Evolutionary conservation across 345 rosid species (phyloP), one percentile per base, ranked within the genome.

Genomic region (Syzygium aromaticum): DNA sequence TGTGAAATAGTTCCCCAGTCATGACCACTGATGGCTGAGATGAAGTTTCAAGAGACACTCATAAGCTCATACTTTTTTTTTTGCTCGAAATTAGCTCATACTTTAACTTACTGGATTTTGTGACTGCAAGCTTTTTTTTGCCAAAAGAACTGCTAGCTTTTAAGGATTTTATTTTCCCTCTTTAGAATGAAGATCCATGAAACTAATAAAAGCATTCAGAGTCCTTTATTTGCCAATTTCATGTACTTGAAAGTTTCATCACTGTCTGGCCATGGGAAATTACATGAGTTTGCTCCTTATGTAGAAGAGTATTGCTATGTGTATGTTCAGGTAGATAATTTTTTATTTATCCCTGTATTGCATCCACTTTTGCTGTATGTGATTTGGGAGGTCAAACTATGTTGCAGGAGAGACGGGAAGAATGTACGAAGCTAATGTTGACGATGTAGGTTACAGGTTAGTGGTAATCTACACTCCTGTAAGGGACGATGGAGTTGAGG

Each of bases 381-480:
- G 87, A 49, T 87, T 87, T 52, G 56, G 43, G 84, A 89, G 57
- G 49, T 87, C 87, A 49, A 54, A 84, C 87, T 88, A 88, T 87
- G 57, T 89, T 91, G 91, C 93, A 96, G 99, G 99, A 87, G 99
- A 97, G 92, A 95, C 93, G 2, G 99, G 96, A 88, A 94, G 94
- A 92, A 95, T 93, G 97, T 97, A 97, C 61, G 98, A 97, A 92
- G 98, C 98, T 86, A 96, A 97, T 93, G 99, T 96, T n/a, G 99
- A 97, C 91, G 99, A 97, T 90, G 99, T 97, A 86, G 98, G 99
- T 43, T 97, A 97, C 90, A 93, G 99, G 89, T 87, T 97, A 83
- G 99, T 97, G 54, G 98, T 96, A 87, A 90, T 97, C 84, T 96
- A 96, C 88, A 95, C 98, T 86, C 99, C 98, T 22, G 87, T 94